These are phyloP conservation scores for Apiospora pterosperma DNA, from an alignment of 2,329 filamentous ascomycete genomes.

Conservation along the genomic window DNA sequence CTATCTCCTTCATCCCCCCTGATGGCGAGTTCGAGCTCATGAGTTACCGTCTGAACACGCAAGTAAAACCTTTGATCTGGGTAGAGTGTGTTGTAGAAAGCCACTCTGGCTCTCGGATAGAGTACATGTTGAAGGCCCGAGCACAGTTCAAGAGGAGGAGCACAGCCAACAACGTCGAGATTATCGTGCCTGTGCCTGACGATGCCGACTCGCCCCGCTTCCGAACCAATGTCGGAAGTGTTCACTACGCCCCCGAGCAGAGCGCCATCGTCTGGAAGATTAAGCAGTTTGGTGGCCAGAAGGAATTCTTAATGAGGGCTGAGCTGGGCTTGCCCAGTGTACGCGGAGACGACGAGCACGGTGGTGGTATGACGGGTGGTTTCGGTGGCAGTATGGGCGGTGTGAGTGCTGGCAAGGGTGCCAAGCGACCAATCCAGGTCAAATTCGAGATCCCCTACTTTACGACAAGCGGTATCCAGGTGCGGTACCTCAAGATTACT, in stretches of 20 bases:
- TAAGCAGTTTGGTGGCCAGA: conserved; percentile 97
- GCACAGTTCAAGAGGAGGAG: conserved; percentile 97
- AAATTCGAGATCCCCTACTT: conserved; percentile 99
- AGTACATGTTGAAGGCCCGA: conserved; percentile 98
- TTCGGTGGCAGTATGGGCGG: conserved; percentile 97
- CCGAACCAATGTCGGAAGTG: conserved; percentile 93
- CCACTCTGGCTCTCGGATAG: conserved; percentile 90
- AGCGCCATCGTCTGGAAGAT: conserved; percentile 99
- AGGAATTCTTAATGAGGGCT: conserved; percentile 98
- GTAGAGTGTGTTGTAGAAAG: conserved; percentile 97
- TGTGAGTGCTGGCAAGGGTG: conserved; percentile 76
- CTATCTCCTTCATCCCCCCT: conserved; percentile 97
- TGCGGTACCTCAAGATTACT: conserved; percentile 97
- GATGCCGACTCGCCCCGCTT: conserved; percentile 95
- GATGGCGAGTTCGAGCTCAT: conserved; percentile 99
- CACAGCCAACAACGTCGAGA: conserved; percentile 98
- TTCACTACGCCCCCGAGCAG: conserved; percentile 96
- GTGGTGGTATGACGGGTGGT: conserved; percentile 95
- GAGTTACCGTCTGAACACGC: conserved; percentile 97
- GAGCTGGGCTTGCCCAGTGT: conserved; percentile 93
- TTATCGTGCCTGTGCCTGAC: conserved; percentile 93
- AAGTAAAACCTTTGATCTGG: conserved; percentile 98
- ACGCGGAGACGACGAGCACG: conserved; percentile 90
- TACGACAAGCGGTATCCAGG: conserved; percentile 98
- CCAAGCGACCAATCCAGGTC: conserved; percentile 93